Evolutionary conservation across 345 rosid species (phyloP), one percentile per base, ranked within the genome.

Genomic region (Mallotus nudiflorus): DNA sequence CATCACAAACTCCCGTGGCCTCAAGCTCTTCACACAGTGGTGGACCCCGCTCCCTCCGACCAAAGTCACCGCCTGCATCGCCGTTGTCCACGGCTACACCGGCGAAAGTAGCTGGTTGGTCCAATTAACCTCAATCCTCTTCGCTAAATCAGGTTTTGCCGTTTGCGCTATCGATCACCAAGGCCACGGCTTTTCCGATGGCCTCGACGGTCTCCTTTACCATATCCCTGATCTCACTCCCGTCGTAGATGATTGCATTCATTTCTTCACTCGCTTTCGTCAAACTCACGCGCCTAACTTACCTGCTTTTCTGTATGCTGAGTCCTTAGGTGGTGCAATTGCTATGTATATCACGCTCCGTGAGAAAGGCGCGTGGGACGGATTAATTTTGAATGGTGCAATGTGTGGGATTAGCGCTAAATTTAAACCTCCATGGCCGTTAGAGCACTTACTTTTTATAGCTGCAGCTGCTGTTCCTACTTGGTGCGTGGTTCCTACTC

Each of bases 301-400:
- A 52, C 98, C 99, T 0, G 86, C 89, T 8, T 92, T 92, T 81
- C 74, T 95, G 58, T 92, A 95, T 77, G 56, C 97, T 0, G 99
- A 95, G 69, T 95, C 99, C 5, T 87, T 95, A 0, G 99, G 99
- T 9, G 99, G 99, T 7, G 98, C 98, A 0, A 95, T 95, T 15
- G 77, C 97, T 16, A 78, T 95, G 24, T 95, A 86, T 77, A 75
- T 95, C 39, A 79, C 96, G 29, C 90, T 95, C 74, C 84, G 89
- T 10, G 90, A 90, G 77, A 85, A 78, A 49, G 81, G 84, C 28
- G 80, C 69, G 61, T 95, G 98, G 99, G 78, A 83, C 28, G 99
- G 98, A 27, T 73, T 95, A 68, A 68, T 95, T 71, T 80, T 95
- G 25, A 92, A 86, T 72, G 98, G 97, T 0, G 98, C 98, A 5